Base-by-base conservation (phyloP, 1,139 yeast genomes). In the Debaryomyces nepalensis region DNA sequence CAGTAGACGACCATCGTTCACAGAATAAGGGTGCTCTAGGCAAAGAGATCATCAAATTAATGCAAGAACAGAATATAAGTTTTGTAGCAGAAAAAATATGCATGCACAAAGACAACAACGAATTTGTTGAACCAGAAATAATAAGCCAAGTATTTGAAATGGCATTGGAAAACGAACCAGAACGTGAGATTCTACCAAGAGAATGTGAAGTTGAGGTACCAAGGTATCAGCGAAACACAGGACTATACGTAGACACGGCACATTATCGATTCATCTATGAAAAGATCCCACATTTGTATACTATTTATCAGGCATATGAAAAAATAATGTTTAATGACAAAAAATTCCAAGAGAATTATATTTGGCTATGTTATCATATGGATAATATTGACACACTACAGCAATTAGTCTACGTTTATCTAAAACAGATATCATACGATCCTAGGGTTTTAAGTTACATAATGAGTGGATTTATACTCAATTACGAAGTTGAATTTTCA, bases 341-440 rank as follows among this genome's bases (percentile, higher is more conserved):
- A 30, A 21, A 41, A 14, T 60, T 63, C 37, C 57, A 59, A 31
- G 64, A 60, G 39, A 49, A 53, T 30, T 61, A 56, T 40, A 58
- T 65, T 6, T 64, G 71, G 68, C 44, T 66, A 19, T 58, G 67
- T 43, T 68, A 63, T 48, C 73, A 69, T 48, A 55, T 52, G 52
- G 63, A 65, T 42, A 66, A 67, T 37, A 12, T 61, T 14, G 50
- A 51, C 22, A 49, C 55, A 10, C 37, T 66, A 11, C 62, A 60
- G 37, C 43, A 46, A 16, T 47, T 63, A 11, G 42, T 59, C 4
- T 51, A 55, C 21, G 38, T 45, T 7, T 61, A 62, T 42, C 48
- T 63, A 26, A 50, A 50, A 32, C 47, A 46, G 14, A 41, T 48
- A 8, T 44, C 39, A 7, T 52, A 58, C 35, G 53, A 64, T 45